A percentile compares a stretch with the other conserved stretches of the same genome.
phyloP scores from a whole-genome alignment of 2,329 filamentous ascomycete species.

The Colletotrichum gloeosporioides region DNA sequence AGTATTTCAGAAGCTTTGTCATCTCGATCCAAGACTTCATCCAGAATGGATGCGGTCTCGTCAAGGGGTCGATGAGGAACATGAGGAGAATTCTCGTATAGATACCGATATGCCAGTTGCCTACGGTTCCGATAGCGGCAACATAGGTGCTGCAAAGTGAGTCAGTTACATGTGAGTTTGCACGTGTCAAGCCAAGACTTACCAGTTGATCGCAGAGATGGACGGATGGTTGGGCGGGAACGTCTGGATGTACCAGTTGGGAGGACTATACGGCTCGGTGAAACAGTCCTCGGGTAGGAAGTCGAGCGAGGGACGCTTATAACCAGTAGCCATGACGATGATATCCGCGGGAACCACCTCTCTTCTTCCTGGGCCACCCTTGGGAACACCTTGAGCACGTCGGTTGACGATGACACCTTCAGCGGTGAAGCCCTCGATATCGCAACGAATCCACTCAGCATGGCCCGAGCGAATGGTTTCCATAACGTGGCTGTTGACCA shows the following conservation, averaged over 20 bases:
- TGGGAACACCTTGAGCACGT: slow-evolving; percentile 73
- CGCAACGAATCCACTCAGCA: slow-evolving; percentile 82
- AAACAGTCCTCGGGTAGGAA: slow-evolving; percentile 81
- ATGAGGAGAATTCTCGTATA: slow-evolving; percentile 87
- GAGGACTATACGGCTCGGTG: slow-evolving; percentile 74
- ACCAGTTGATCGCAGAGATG: slow-evolving; percentile 77
- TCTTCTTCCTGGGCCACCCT: slow-evolving; percentile 74
- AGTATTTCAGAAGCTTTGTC: slow-evolving; percentile 73
- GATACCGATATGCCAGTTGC: slow-evolving; percentile 90
- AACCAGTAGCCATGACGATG: slow-evolving; percentile 85
- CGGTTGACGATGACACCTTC: slow-evolving; percentile 74
- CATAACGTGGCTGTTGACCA: slow-evolving; percentile 86
- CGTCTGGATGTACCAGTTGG: slow-evolving; percentile 88
- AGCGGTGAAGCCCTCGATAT: slow-evolving; percentile 71
- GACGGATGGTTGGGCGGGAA: slow-evolving; percentile 79
- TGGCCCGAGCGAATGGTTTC: slow-evolving; percentile 73
- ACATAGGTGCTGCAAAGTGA: slow-evolving; percentile 71
- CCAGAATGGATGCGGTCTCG: slow-evolving; percentile 72
- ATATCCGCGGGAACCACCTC: slow-evolving; percentile 75
- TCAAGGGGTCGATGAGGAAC: slow-evolving; percentile 82
- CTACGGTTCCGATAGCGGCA: slow-evolving; percentile 80
- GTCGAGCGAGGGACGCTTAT: slow-evolving; percentile 72
- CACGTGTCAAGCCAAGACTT: background rate
- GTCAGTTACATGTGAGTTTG: background rate
- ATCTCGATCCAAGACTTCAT: slow-evolving; percentile 91